Evolutionary conservation across 2,329 filamentous ascomycete species (phyloP).

Genomic region (Parastagonospora avenae): DNA sequence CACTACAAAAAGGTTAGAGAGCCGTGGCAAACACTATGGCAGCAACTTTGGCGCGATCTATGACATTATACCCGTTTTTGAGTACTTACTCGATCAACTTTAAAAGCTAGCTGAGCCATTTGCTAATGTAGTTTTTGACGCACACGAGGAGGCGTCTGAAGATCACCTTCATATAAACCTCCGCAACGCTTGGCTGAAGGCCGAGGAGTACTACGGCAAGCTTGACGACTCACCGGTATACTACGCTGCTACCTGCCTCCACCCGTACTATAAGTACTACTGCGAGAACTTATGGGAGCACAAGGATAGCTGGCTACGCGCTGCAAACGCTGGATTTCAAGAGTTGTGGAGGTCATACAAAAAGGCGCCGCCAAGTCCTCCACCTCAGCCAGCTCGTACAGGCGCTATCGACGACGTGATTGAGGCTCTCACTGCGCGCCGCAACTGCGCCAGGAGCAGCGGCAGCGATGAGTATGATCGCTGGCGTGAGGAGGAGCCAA

Average conservation of each 20-base stretch:
- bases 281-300: constrained; percentile 1
- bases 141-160: neutral
- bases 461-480: no score
- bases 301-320: neutral
- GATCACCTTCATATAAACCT: no score
- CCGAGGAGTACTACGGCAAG: no score
- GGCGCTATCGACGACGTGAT: no score
- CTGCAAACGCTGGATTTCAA: constrained; percentile 1
- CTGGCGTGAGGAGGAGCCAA: no score
- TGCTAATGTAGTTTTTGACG: neutral
- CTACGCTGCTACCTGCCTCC: neutral
- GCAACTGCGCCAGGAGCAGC: no score
- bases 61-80: neutral
- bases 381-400: no score
- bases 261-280: constrained; percentile 1
- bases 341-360: neutral
- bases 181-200: no score
- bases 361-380: constrained; percentile 1
- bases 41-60: neutral
- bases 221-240: no score
- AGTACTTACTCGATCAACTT: neutral
- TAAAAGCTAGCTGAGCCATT: constrained; percentile 1
- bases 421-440: no score
- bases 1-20: neutral
- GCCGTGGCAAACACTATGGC: neutral